A percentile compares a stretch with the other conserved stretches of the same genome.
Evolutionary conservation across 257 asterid genomes (phyloP).

Genomic region (Haberlea rhodopensis): DNA sequence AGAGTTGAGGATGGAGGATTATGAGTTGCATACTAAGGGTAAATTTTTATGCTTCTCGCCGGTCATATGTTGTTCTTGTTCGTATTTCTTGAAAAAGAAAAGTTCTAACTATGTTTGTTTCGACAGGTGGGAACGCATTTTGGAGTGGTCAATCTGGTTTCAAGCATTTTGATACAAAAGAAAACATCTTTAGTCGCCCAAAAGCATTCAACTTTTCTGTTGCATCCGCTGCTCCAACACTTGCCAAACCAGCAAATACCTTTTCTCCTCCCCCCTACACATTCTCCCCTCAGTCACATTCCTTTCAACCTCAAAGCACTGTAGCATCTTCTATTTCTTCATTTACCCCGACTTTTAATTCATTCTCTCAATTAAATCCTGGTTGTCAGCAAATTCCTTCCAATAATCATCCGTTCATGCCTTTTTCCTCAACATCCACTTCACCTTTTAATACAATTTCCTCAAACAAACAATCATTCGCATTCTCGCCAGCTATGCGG

Average conservation of each 20-base stretch:
- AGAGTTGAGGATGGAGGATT: conserved; percentile 31
- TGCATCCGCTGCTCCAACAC: conserved; percentile 10
- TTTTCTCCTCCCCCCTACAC: conserved; percentile 14
- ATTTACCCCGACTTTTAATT: neutral
- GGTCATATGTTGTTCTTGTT: neutral
- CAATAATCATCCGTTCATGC: neutral
- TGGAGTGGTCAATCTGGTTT: neutral
- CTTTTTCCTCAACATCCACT: neutral
- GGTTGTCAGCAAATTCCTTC: neutral
- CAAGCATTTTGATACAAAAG: neutral
- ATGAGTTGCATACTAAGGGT: too few species aligned
- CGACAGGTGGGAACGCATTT: conserved; percentile 20
- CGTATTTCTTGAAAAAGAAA: neutral
- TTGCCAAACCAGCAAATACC: conserved; percentile 8
- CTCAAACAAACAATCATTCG: too few species aligned
- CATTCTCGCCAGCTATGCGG: too few species aligned
- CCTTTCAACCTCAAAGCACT: conserved; percentile 8
- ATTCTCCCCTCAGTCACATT: conserved; percentile 16
- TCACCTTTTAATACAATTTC: neutral
- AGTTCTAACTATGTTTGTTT: conserved; percentile 19
- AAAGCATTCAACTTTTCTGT: conserved; percentile 3
- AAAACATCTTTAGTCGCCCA: neutral
- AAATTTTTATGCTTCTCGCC: neutral
- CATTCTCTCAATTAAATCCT: neutral
- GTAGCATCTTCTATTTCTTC: conserved; percentile 5